A percentile compares a stretch with the other conserved stretches of the same genome.
These are phyloP conservation scores for Ogataea nitratoaversa DNA, from an alignment of 805 yeast species.

Conservation along the genomic window DNA sequence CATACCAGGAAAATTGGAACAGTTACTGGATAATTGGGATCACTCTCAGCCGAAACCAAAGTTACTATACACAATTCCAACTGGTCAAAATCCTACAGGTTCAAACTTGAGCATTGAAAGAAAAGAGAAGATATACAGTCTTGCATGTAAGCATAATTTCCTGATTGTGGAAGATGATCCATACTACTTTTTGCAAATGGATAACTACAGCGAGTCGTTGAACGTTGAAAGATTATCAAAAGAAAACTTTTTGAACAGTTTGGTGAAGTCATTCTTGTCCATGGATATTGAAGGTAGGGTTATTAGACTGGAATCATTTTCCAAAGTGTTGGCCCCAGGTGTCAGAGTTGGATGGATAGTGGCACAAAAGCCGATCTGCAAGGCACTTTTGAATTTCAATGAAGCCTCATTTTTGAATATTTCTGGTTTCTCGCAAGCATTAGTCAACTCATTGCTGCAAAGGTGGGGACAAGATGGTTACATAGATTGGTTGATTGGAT, in stretches of 20 bases:
- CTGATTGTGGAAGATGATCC: conserved; percentile 94
- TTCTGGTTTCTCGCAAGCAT: conserved; percentile 73
- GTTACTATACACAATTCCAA: conserved; percentile 83
- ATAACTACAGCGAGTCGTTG: conserved; percentile 48
- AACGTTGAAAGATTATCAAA: conserved; percentile 36
- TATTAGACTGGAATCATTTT: conserved; percentile 81
- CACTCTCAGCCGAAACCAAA: conserved; percentile 62
- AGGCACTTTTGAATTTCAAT: conserved; percentile 64
- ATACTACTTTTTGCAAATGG: conserved; percentile 95
- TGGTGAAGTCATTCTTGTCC: conserved; percentile 73
- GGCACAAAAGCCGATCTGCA: conserved; percentile 62
- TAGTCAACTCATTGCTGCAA: conserved; percentile 64
- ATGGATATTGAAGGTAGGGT: conserved; percentile 90
- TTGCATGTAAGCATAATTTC: conserved; percentile 83
- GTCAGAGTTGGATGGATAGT: conserved; percentile 85
- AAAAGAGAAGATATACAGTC: conserved; percentile 67
- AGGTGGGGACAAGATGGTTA: conserved; percentile 92
- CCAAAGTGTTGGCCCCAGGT: conserved; percentile 92
- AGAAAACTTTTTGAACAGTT: conserved; percentile 58
- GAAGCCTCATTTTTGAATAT: conserved; percentile 81
- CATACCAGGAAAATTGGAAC: conserved; percentile 52
- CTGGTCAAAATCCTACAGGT: conserved; percentile 99
- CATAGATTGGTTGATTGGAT: conserved; percentile 81
- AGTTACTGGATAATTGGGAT: conserved; percentile 58
- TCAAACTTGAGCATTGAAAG: conserved; percentile 74